A percentile compares a stretch with the other conserved stretches of the same genome.
Evolutionary conservation across 1,139 yeast genomes (phyloP).

Genomic region (Yamadazyma blattariae): DNA sequence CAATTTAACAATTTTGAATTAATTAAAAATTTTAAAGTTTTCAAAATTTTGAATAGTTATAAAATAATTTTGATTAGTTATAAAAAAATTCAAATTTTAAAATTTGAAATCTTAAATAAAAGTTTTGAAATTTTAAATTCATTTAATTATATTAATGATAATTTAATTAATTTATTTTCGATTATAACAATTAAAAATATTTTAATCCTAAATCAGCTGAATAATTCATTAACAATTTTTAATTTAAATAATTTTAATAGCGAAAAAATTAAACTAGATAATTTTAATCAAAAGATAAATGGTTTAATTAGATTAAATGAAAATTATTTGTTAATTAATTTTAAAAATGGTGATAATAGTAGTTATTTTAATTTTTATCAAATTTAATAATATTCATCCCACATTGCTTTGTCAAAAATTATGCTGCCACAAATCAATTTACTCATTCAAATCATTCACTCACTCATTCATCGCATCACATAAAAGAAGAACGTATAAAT

Average conservation of each 20-base stretch:
- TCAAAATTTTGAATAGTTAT: constrained; percentile 9
- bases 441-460: too few species aligned
- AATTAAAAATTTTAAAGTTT: constrained; percentile 13
- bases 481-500: too few species aligned
- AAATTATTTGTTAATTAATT: constrained; percentile 10
- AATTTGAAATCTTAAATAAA: constrained; percentile 6
- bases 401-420: too few species aligned
- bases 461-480: too few species aligned
- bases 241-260: constrained; percentile 11
- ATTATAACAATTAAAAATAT: constrained; percentile 11
- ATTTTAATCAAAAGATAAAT: constrained; percentile 11
- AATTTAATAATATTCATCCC: too few species aligned
- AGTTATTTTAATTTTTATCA: constrained; percentile 12
- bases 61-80: constrained; percentile 11
- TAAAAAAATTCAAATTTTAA: constrained; percentile 8
- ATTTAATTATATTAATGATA: constrained; percentile 13
- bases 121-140: constrained; percentile 7
- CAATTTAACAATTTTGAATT: constrained; percentile 10
- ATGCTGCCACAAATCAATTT: too few species aligned
- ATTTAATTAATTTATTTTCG: constrained; percentile 14
- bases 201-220: constrained; percentile 13
- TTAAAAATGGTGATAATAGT: constrained; percentile 12
- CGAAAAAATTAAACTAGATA: constrained; percentile 7
- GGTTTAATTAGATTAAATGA: constrained; percentile 14
- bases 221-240: constrained; percentile 10